phyloP scores from a whole-genome alignment of 257 asterid species.

The Nicotiana noctiflora region DNA sequence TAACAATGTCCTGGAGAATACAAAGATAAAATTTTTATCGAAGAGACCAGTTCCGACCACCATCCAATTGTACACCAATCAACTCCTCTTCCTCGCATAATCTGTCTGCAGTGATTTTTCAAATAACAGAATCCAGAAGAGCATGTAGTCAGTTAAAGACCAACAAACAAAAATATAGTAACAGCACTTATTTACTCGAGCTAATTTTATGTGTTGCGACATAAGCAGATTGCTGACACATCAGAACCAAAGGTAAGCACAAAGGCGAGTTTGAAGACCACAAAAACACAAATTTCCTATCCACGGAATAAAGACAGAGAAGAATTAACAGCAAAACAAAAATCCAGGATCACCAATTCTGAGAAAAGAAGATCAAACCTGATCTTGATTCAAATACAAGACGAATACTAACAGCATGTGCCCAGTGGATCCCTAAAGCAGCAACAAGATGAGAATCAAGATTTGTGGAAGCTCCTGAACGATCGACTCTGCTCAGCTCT shows the following conservation, averaged over 20 bases:
- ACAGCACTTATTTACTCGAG: not conserved
- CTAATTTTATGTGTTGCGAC: not conserved
- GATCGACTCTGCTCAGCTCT: slow-evolving; percentile 30
- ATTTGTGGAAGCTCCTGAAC: slow-evolving; percentile 30
- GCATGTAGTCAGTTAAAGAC: not conserved
- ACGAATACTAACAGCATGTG: slow-evolving; percentile 82
- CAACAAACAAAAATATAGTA: not conserved
- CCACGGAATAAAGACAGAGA: not conserved
- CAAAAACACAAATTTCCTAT: not conserved
- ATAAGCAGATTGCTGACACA: not conserved
- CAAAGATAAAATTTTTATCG: not conserved
- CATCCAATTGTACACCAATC: not conserved
- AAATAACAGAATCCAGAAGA: not conserved
- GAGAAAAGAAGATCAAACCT: slow-evolving; percentile 33
- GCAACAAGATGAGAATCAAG: slow-evolving; percentile 74
- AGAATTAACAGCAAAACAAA: not conserved
- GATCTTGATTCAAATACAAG: slow-evolving; percentile 76
- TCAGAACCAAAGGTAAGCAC: not conserved
- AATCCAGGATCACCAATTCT: slow-evolving; percentile 2
- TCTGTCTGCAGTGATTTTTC: not conserved
- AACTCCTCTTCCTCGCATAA: not conserved
- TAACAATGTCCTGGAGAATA: slow-evolving; percentile 1
- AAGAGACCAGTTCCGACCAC: not conserved
- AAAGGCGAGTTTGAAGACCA: not conserved
- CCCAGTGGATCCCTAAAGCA: slow-evolving; percentile 87